A percentile compares a stretch with the other conserved stretches of the same genome.
These are phyloP conservation scores for Megacollybia platyphylla DNA, from an alignment of 1,284 basidiomycete genomes.

Conservation along the genomic window DNA sequence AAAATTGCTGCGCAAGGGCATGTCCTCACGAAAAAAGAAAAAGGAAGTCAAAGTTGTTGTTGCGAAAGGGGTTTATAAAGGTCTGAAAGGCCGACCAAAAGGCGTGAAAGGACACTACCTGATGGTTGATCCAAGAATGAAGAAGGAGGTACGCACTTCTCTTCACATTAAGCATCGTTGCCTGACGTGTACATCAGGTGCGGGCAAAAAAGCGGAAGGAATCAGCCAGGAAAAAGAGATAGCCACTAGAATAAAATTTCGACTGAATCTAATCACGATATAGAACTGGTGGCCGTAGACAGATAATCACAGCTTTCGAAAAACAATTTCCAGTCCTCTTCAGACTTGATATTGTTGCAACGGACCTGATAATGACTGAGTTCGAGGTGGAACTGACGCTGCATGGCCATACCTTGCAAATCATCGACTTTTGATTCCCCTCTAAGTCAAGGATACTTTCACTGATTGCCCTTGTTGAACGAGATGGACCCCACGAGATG, in stretches of 20 bases:
- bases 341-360: conserved; percentile 24
- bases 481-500: conserved; percentile 8
- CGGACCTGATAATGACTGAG: conserved; percentile 23
- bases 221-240: conserved; percentile 45
- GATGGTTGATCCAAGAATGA: conserved; percentile 87
- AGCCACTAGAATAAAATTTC: background rate
- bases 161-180: conserved; percentile 1
- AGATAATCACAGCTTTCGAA: conserved; percentile 38
- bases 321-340: conserved; percentile 37
- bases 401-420: conserved; percentile 36
- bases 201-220: conserved; percentile 62
- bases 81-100: conserved; percentile 87
- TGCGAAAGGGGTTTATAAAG: conserved; percentile 83
- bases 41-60: conserved; percentile 85
- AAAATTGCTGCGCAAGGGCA: conserved; percentile 80
- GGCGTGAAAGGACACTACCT: conserved; percentile 90
- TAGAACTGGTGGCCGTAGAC: conserved; percentile 4
- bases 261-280: background rate
- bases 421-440: conserved; percentile 34
- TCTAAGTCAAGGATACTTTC: conserved; percentile 45
- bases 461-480: conserved; percentile 14
- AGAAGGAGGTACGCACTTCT: conserved; percentile 51
- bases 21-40: conserved; percentile 56
- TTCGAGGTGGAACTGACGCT: background rate
- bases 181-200: conserved; percentile 25